A percentile compares a stretch with the other conserved stretches of the same genome.
Conservation (phyloP, 305 asterid species). For the Fraxinus baroniana region DNA sequence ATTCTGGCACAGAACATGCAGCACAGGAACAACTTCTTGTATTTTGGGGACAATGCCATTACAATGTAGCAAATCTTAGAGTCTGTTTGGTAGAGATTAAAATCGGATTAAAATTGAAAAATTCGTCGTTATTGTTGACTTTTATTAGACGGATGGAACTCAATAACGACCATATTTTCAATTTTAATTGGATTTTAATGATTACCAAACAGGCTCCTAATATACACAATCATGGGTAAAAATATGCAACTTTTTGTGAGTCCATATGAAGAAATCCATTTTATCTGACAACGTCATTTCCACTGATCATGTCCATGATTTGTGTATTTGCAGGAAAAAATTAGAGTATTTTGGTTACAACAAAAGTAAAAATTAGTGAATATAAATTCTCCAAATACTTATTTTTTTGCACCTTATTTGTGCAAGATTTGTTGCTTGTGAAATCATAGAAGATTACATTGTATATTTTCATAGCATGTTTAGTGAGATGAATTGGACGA, state of each 20-base stretch:
- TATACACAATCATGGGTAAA: background rate
- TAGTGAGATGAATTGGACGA: too few species aligned
- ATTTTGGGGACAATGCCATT: conserved; percentile 12
- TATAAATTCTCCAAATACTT: background rate
- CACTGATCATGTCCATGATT: background rate
- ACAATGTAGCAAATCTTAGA: background rate
- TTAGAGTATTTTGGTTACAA: background rate
- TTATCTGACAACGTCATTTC: background rate
- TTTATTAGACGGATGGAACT: too few species aligned
- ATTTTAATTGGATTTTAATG: too few species aligned
- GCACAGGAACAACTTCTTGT: conserved; percentile 26
- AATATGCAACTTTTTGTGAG: background rate
- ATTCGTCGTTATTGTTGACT: too few species aligned
- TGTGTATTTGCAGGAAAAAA: background rate
- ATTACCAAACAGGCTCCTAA: too few species aligned
- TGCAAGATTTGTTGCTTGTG: too few species aligned
- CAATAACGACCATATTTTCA: too few species aligned
- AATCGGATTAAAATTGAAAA: too few species aligned
- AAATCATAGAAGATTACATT: too few species aligned
- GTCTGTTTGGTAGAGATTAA: too few species aligned
- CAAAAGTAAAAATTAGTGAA: background rate
- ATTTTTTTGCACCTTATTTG: too few species aligned
- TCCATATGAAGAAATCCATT: background rate
- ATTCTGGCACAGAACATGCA: conserved; percentile 18
- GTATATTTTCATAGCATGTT: too few species aligned